Percentiles rank a stretch among this genome's conserved stretches.
These are phyloP conservation scores for Chaetomium globosum DNA, from an alignment of 2,329 filamentous ascomycete genomes.

Conservation along the genomic window DNA sequence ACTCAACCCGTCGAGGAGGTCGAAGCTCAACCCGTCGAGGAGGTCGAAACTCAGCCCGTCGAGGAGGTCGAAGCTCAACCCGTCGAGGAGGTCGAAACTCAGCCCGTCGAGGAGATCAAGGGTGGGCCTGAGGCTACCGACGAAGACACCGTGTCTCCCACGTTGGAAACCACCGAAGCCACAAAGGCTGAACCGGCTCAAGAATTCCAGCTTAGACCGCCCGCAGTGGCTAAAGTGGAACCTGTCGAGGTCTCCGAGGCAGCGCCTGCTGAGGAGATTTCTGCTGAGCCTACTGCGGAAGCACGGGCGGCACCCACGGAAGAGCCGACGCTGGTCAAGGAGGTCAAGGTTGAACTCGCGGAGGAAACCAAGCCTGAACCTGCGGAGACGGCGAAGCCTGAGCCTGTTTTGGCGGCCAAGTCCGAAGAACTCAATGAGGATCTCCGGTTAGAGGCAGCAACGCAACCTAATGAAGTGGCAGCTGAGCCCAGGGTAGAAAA, in stretches of 20 bases:
- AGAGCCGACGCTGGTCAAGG: constrained; percentile 11
- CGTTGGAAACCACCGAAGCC: background rate
- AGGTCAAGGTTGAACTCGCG: constrained; percentile 38
- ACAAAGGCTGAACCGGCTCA: background rate
- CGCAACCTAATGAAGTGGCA: constrained; percentile 16
- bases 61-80: constrained; percentile 14
- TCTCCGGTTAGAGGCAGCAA: constrained; percentile 8
- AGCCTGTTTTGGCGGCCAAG: background rate
- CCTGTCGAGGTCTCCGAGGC: background rate
- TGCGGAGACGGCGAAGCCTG: background rate
- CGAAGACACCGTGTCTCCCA: background rate
- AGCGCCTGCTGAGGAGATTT: constrained; percentile 14
- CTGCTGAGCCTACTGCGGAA: constrained; percentile 8
- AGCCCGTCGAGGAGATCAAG: constrained; percentile 17
- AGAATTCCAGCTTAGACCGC: constrained; percentile 45
- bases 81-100: constrained; percentile 20
- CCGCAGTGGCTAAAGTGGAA: constrained; percentile 37
- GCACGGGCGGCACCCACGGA: background rate
- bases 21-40: constrained; percentile 11
- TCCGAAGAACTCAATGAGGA: constrained; percentile 8
- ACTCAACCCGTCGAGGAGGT: constrained; percentile 2
- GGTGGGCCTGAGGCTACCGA: constrained; percentile 13
- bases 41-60: background rate
- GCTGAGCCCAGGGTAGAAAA: constrained; percentile 8
- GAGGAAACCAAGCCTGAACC: background rate